A percentile compares a stretch with the other conserved stretches of the same genome.
These are phyloP conservation scores for Penicillium goetzii DNA, from an alignment of 495 filamentous ascomycete genomes.

Conservation along the genomic window DNA sequence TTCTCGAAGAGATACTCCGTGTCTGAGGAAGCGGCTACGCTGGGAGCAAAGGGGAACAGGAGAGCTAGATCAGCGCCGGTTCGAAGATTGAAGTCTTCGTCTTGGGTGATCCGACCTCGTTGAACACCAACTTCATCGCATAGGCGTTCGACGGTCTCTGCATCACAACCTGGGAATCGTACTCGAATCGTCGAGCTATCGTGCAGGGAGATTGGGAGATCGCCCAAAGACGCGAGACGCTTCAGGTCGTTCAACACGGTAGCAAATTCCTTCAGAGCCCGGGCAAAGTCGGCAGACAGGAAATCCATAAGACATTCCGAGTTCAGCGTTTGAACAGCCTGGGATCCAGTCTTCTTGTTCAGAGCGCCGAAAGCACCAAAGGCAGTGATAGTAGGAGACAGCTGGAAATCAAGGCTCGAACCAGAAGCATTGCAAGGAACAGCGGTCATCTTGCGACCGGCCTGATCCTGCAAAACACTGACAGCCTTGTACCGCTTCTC, in stretches of 20 bases:
- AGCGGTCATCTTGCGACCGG: constrained; percentile 59
- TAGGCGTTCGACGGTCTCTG: constrained; percentile 76
- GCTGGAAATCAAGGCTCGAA: constrained; percentile 79
- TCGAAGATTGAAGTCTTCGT: constrained; percentile 68
- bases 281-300: constrained; percentile 86
- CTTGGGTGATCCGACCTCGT: constrained; percentile 76
- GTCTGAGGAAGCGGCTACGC: constrained; percentile 39
- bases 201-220: constrained; percentile 77
- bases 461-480: constrained; percentile 69
- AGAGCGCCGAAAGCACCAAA: constrained; percentile 61
- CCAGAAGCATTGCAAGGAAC: constrained; percentile 65
- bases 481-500: constrained; percentile 78
- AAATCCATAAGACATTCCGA: constrained; percentile 79
- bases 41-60: constrained; percentile 84
- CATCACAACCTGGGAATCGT: constrained; percentile 89
- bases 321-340: constrained; percentile 61
- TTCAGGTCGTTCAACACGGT: constrained; percentile 81
- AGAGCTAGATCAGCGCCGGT: constrained; percentile 73
- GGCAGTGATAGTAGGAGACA: constrained; percentile 86
- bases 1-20: constrained; percentile 41
- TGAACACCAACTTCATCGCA: constrained; percentile 85
- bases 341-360: constrained; percentile 36
- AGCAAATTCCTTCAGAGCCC: constrained; percentile 81
- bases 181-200: constrained; percentile 68
- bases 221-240: constrained; percentile 72